Percentiles rank a stretch among this genome's conserved stretches.
Evolutionary conservation across 2,329 filamentous ascomycete genomes (phyloP).

Genomic region (Chaetomiaceae sp.): DNA sequence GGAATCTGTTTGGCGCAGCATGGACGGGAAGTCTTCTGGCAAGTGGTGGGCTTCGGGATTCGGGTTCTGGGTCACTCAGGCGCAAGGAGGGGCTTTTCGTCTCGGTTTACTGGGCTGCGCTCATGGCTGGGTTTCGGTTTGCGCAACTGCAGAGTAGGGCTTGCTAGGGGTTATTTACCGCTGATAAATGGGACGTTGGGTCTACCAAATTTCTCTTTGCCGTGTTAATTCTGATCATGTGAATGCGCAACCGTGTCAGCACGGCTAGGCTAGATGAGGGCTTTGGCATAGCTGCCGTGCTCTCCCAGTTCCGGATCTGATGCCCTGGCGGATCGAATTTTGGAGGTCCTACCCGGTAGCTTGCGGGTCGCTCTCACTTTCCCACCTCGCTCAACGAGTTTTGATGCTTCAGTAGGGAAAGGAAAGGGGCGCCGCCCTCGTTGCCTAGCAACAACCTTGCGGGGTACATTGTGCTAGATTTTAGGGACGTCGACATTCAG

Average conservation of each 20-base stretch:
- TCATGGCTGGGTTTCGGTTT: background rate
- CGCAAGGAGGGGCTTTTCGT: background rate
- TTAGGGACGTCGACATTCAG: too few relatives aligned
- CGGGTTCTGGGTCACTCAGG: background rate
- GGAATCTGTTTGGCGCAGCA: background rate
- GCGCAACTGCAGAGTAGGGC: background rate
- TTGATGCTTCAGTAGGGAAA: too few relatives aligned
- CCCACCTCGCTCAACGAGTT: too few relatives aligned
- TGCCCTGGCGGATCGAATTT: too few relatives aligned
- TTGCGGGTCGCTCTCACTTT: too few relatives aligned
- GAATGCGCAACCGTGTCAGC: background rate
- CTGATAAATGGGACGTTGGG: constrained; percentile 1
- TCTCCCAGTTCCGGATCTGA: too few relatives aligned
- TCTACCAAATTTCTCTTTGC: background rate
- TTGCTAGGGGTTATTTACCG: background rate
- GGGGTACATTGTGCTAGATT: too few relatives aligned
- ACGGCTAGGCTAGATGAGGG: too few relatives aligned
- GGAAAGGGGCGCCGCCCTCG: too few relatives aligned
- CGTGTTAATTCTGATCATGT: background rate
- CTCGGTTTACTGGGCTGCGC: constrained; percentile 1
- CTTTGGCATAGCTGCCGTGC: too few relatives aligned
- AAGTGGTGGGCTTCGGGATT: background rate
- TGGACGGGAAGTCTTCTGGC: background rate
- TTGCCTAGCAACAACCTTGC: too few relatives aligned
- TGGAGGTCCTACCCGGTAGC: too few relatives aligned